phyloP scores from a whole-genome alignment of 1,139 yeast species.

The Zygosaccharomyces pseudobailii region DNA sequence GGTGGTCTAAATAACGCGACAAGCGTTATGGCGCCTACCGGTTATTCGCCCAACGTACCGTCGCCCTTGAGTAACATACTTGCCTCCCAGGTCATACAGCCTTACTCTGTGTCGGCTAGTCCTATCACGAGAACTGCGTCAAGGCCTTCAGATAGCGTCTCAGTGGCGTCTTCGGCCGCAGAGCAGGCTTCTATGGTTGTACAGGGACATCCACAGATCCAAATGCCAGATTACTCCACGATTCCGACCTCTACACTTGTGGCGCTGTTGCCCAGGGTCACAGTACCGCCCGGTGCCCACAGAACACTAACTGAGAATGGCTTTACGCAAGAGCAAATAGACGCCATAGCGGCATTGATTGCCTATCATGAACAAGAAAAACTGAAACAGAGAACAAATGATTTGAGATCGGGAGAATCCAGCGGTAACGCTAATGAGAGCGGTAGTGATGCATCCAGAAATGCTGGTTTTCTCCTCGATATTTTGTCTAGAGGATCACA shows the following conservation, averaged over 20 bases:
- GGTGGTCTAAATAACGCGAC: background rate
- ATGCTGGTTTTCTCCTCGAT: slow-evolving; percentile 11
- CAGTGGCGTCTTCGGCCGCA: background rate
- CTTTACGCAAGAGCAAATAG: slow-evolving; percentile 60
- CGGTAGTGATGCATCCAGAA: slow-evolving; percentile 4
- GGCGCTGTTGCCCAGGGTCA: slow-evolving; percentile 49
- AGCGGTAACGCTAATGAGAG: background rate
- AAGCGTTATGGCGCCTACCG: slow-evolving; percentile 6
- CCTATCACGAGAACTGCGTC: slow-evolving; percentile 5
- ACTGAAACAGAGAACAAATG: slow-evolving; percentile 3
- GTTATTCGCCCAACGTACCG: slow-evolving; percentile 17
- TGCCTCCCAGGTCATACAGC: slow-evolving; percentile 10
- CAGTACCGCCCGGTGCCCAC: slow-evolving; percentile 70
- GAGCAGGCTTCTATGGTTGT: slow-evolving; percentile 4
- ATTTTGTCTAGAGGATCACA: slow-evolving; percentile 8
- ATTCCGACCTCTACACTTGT: slow-evolving; percentile 32
- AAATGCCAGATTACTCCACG: slow-evolving; percentile 31
- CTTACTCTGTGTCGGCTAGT: slow-evolving; percentile 12
- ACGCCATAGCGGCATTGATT: slow-evolving; percentile 63
- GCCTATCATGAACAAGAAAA: slow-evolving; percentile 55
- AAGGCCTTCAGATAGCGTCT: slow-evolving; percentile 2
- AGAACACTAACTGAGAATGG: slow-evolving; percentile 60
- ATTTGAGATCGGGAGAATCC: background rate
- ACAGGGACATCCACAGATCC: slow-evolving; percentile 17
- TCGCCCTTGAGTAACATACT: slow-evolving; percentile 24